Conservation (phyloP, 192 early-diverging fungal genomes). For the Haplosporangium gracile region DNA sequence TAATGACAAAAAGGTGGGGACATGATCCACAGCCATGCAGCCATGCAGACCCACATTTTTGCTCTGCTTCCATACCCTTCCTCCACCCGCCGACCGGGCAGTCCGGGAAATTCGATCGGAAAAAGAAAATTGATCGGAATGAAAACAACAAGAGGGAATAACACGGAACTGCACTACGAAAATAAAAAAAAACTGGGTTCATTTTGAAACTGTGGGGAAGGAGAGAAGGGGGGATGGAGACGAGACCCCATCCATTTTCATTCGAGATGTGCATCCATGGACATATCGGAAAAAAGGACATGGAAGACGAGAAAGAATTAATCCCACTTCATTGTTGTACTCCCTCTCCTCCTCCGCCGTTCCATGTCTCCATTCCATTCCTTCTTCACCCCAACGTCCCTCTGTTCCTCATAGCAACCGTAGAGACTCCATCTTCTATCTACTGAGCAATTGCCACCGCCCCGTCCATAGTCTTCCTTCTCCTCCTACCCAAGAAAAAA, state of each 20-base stretch:
- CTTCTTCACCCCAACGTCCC: neutral
- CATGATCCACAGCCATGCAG: neutral
- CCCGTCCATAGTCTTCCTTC: neutral
- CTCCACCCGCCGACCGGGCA: neutral
- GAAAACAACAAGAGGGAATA: neutral
- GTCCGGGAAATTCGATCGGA: neutral
- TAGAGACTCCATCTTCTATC: neutral
- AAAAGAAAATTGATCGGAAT: neutral
- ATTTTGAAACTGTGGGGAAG: neutral
- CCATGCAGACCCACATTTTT: neutral
- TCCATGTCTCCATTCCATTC: no score
- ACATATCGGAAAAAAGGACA: neutral
- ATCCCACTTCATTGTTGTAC: neutral
- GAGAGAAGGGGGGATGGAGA: neutral
- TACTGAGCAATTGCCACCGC: neutral
- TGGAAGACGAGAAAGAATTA: neutral
- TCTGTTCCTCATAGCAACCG: neutral
- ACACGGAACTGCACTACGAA: neutral
- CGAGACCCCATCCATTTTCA: neutral
- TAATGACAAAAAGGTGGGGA: neutral
- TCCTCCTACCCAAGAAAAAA: neutral
- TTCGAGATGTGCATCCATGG: neutral
- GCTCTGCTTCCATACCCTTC: neutral
- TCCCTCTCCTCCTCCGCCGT: neutral
- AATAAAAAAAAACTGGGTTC: neutral